Percentiles rank a stretch among this genome's conserved stretches.
Evolutionary conservation across 2,329 filamentous ascomycete genomes (phyloP).

Genomic region (Calonectria pteridis): DNA sequence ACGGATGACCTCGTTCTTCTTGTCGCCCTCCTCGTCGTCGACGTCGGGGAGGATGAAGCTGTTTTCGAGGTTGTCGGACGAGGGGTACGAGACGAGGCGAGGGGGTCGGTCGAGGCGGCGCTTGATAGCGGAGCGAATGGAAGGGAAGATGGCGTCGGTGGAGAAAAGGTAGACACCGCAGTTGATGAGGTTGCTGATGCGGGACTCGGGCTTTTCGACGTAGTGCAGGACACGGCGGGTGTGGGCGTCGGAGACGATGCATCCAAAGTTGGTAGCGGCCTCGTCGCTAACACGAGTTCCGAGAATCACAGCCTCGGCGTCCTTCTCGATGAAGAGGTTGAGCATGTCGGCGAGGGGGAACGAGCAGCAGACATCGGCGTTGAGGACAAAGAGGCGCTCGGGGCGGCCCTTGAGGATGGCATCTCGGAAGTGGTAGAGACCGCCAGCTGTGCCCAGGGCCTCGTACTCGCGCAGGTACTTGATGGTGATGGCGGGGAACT

Average conservation of each 20-base stretch:
- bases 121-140: constrained; percentile 95
- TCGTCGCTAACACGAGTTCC: constrained; percentile 93
- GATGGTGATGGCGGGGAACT: constrained; percentile 87
- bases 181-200: constrained; percentile 99
- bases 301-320: constrained; percentile 95
- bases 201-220: constrained; percentile 97
- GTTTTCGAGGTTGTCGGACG: constrained; percentile 89
- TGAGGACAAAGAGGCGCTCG: constrained; percentile 96
- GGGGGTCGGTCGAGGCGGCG: constrained; percentile 87
- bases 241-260: constrained; percentile 94
- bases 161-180: constrained; percentile 98
- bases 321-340: constrained; percentile 91
- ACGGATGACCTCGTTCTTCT: constrained; percentile 88
- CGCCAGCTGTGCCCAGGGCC: constrained; percentile 93
- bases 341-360: constrained; percentile 98
- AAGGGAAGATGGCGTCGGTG: constrained; percentile 95
- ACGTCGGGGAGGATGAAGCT: constrained; percentile 60
- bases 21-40: constrained; percentile 80
- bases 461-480: constrained; percentile 98
- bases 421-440: constrained; percentile 99
- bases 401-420: constrained; percentile 96
- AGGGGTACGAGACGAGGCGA: constrained; percentile 93
- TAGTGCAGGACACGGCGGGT: constrained; percentile 97
- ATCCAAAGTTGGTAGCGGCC: constrained; percentile 95
- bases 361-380: constrained; percentile 98